These are phyloP conservation scores for Monilinia vaccinii-corymbosi DNA, from an alignment of 2,329 filamentous ascomycete genomes.

Conservation along the genomic window DNA sequence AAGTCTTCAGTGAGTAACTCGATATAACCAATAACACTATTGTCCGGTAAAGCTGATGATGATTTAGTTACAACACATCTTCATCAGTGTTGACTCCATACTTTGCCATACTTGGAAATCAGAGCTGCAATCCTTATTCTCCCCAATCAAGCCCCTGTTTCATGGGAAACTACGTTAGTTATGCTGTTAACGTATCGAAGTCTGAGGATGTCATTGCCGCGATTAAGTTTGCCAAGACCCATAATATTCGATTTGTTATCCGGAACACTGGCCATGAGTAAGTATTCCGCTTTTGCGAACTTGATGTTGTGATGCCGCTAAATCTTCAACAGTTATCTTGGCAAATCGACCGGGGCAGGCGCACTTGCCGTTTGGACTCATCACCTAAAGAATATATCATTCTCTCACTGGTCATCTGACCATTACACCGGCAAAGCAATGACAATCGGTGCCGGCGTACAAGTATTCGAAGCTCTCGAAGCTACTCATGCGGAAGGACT, in stretches of 20 bases:
- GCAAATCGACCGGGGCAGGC: slow-evolving; percentile 53
- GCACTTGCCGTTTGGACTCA: slow-evolving; percentile 49
- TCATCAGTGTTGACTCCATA: slow-evolving; percentile 28
- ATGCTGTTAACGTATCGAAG: slow-evolving; percentile 24
- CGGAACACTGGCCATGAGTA: slow-evolving; percentile 49
- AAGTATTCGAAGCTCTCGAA: slow-evolving; percentile 37
- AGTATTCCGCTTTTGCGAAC: background rate
- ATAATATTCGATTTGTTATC: slow-evolving; percentile 38
- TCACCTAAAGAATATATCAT: slow-evolving; percentile 38
- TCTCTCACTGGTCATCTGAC: slow-evolving; percentile 32
- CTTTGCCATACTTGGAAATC: slow-evolving; percentile 29
- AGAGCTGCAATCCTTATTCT: slow-evolving; percentile 29
- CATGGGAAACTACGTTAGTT: slow-evolving; percentile 32
- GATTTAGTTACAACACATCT: background rate
- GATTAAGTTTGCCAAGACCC: slow-evolving; percentile 30
- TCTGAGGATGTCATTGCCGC: slow-evolving; percentile 27
- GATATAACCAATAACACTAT: background rate
- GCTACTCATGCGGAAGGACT: slow-evolving; percentile 35
- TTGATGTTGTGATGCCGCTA: background rate
- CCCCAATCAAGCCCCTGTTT: slow-evolving; percentile 32
- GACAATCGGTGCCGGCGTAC: slow-evolving; percentile 46
- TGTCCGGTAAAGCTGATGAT: background rate
- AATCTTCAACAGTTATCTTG: slow-evolving; percentile 34
- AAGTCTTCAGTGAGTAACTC: slow-evolving; percentile 4
- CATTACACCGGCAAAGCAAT: slow-evolving; percentile 43